Percentiles rank a stretch among this genome's conserved stretches.
Evolutionary conservation across 306 rosid genomes (phyloP).

Genomic region (Alnus rubra): DNA sequence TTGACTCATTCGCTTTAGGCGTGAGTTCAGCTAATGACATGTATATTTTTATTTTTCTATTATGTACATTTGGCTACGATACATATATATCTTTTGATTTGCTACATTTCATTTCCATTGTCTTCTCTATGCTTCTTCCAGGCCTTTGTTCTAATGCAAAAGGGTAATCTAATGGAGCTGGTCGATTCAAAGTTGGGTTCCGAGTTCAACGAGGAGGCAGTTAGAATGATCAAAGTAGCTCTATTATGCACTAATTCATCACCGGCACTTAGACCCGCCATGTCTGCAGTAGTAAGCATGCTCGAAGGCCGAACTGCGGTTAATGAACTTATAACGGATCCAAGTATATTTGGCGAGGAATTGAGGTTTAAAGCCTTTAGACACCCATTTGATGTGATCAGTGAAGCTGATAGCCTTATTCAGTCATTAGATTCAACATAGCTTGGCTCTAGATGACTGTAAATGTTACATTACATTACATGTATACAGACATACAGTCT

Average conservation of each 20-base stretch:
- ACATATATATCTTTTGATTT: neutral
- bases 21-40: neutral
- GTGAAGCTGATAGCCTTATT: too few species aligned
- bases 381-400: constrained; percentile 4
- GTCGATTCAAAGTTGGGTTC: constrained; percentile 56
- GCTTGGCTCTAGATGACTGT: too few species aligned
- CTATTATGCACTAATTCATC: constrained; percentile 48
- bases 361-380: constrained; percentile 40
- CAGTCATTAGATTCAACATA: too few species aligned
- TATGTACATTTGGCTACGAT: too few species aligned
- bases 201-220: constrained; percentile 42
- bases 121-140: neutral
- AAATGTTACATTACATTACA: too few species aligned
- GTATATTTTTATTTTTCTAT: neutral
- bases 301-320: constrained; percentile 50
- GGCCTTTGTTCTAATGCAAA: neutral
- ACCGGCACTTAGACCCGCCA: constrained; percentile 52
- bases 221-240: constrained; percentile 48
- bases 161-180: constrained; percentile 40
- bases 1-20: neutral
- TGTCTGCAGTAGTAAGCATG: constrained; percentile 70
- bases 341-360: constrained; percentile 33
- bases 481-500: too few species aligned
- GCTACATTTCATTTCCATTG: neutral
- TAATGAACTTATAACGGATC: constrained; percentile 35